Evolutionary conservation across 106 monocot genomes (phyloP), one percentile per base, ranked within the genome.

Genomic region (Alisma plantagoaquatica): DNA sequence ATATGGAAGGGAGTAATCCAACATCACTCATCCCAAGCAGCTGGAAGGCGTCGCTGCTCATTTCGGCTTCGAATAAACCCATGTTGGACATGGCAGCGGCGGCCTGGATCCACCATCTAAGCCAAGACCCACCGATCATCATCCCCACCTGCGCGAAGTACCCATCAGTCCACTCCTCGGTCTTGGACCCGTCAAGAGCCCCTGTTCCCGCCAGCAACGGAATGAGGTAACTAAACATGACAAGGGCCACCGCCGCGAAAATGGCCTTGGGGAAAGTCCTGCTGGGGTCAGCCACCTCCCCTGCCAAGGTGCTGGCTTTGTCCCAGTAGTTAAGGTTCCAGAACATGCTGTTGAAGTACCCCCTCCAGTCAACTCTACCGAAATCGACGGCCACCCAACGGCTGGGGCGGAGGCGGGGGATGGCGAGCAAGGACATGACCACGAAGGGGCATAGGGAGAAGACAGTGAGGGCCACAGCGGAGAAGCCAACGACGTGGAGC

Each of bases 291-390:
- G 83, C 79, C 29, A 90, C 91, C 75, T 91, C 91, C 14, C 91
- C 91, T 6, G 85, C 91, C 22, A 91, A 41, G 27, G 91, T 85
- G 72, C 85, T 85, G 6, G 78, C 91, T 67, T 91, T 91, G 56
- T 91, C 91, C 91, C 91, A 91, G 60, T 91, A 91, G 23, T 91
- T 91, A 25, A 91, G 50, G 51, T 91, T 91, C 91, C 91, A 91
- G 55, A 91, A 85, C 91, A 91, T 78, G 69, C 57, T 72, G 41
- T 91, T 91, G 61, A 91, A 85, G 63, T 73, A 91, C 2, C 55
- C 54, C 10, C 77, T 61, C 59, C 64, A 69, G 8, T 81, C 31
- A 2, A 78, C 25, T 11, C 35, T 49, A 15, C 17, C 21, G 15
- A 53, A 17, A 23, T 81, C 66, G 9, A 78, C 22, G 23, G 32